Evolutionary conservation across 108 stramenopile species (phyloP).

Genomic region (Nitzschia sp.): DNA sequence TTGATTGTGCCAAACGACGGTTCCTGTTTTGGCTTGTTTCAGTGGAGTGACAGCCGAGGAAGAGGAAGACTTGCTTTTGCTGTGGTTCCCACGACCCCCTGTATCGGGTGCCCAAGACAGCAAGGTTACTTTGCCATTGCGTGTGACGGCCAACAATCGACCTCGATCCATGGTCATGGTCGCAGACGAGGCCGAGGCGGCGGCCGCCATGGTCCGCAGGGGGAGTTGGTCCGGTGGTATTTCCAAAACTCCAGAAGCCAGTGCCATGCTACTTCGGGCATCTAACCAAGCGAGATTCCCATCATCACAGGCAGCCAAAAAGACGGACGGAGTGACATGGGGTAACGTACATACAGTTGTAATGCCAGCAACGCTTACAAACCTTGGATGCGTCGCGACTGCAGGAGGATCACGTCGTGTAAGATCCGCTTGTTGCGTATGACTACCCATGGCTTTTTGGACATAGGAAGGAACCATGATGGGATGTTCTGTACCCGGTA

Average conservation of each 20-base stretch:
- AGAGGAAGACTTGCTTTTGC: neutral
- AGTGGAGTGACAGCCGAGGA: slow-evolving; percentile 10
- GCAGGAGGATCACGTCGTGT: slow-evolving; percentile 13
- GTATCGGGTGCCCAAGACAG: slow-evolving; percentile 4
- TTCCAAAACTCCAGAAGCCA: slow-evolving; percentile 15
- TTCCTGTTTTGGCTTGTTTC: slow-evolving; percentile 23
- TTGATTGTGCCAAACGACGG: neutral
- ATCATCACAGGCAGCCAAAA: slow-evolving; percentile 31
- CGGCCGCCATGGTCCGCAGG: neutral
- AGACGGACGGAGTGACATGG: slow-evolving; percentile 12
- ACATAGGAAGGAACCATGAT: slow-evolving; percentile 32
- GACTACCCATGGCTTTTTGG: neutral
- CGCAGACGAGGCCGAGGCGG: slow-evolving; percentile 3
- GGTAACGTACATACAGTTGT: slow-evolving; percentile 20
- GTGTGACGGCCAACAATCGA: slow-evolving; percentile 6
- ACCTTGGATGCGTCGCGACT: slow-evolving; percentile 28
- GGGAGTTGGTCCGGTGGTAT: slow-evolving; percentile 3
- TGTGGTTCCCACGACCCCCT: no score
- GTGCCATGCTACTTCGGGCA: slow-evolving; percentile 15
- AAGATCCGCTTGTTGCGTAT: neutral
- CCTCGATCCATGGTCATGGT: slow-evolving; percentile 7
- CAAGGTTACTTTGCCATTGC: slow-evolving; percentile 10
- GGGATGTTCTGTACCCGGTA: slow-evolving; percentile 4
- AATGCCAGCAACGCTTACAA: slow-evolving; percentile 25
- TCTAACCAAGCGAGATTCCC: slow-evolving; percentile 34